Conservation (phyloP, 495 filamentous ascomycete genomes). For the Neurospora sublineolata region DNA sequence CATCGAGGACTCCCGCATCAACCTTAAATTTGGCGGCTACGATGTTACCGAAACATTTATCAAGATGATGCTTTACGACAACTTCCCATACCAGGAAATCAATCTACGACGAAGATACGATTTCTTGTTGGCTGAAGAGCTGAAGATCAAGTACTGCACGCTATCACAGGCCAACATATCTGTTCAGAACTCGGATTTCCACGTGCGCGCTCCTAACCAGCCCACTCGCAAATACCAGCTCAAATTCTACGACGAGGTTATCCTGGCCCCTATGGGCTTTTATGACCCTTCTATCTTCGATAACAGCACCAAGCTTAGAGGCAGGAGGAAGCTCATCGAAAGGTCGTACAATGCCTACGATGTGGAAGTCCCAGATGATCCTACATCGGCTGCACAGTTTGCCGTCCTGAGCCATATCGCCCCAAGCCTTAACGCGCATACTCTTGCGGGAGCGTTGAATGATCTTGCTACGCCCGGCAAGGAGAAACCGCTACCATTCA, state of each 20-base stretch:
- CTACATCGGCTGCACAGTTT: slow-evolving; percentile 71
- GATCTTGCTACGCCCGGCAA: slow-evolving; percentile 42
- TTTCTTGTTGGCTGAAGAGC: slow-evolving; percentile 84
- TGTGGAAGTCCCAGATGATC: slow-evolving; percentile 71
- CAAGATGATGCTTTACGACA: slow-evolving; percentile 92
- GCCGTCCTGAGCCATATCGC: slow-evolving; percentile 61
- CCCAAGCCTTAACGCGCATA: slow-evolving; percentile 39
- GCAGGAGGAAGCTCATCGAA: slow-evolving; percentile 65
- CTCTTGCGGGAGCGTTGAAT: slow-evolving; percentile 23
- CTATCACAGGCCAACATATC: slow-evolving; percentile 75
- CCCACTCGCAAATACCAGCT: slow-evolving; percentile 84
- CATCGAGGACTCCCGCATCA: slow-evolving; percentile 79
- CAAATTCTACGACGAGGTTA: slow-evolving; percentile 90
- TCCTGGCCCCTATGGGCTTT: slow-evolving; percentile 79
- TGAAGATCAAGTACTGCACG: slow-evolving; percentile 82
- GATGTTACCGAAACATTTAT: slow-evolving; percentile 92
- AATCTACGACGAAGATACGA: slow-evolving; percentile 85
- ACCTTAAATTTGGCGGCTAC: slow-evolving; percentile 83
- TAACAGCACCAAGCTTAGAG: slow-evolving; percentile 61
- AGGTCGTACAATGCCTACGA: slow-evolving; percentile 91
- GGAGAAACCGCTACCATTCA: slow-evolving; percentile 40
- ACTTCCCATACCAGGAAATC: slow-evolving; percentile 89
- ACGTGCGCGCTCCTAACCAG: slow-evolving; percentile 75
- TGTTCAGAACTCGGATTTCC: slow-evolving; percentile 73
- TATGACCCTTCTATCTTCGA: slow-evolving; percentile 84